Base-by-base conservation (phyloP, 1,139 yeast genomes). In the Wickerhamiella pararugosa region DNA sequence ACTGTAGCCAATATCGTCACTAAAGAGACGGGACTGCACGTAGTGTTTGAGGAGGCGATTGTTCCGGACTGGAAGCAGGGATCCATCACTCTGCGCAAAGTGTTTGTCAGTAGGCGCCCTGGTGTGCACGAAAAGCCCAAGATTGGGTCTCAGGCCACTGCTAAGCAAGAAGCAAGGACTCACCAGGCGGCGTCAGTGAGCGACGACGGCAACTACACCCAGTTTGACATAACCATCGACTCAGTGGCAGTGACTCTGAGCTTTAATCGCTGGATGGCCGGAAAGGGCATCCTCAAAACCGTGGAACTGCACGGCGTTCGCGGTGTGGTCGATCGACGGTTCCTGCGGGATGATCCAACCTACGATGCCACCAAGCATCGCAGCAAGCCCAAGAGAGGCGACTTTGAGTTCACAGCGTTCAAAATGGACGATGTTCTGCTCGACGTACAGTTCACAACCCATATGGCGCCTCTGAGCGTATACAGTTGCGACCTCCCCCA, bases 41-140 rank as follows among this genome's bases (percentile, higher is more conserved):
- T 90, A 8, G 77, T 84, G 1, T 90, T 90, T 56, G 98, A 90
- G 56, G 79, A 75, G 56, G 98, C 98, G 2, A 82, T 87, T 46
- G 94, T 86, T 4, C 97, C 97, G 0, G 86, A 86, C 42, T 87
- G 96, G 96, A 71, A 78, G 39, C 86, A 81, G 51, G 94, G 96
- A 1, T 79, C 75, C 50, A 83, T 90, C 43, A 73, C 79, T 35
- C 81, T 90, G 59, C 73, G 77, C 46, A 83, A 86, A 52, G 93
- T 94, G 43, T 79, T 79, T 58, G 90, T 87, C 1, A 81, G 94
- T 43, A 70, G 82, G 52, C 67, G 97, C 45, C 98, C 98, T 0
- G 65, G 64, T 32, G 57, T 64, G 15, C 63, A 66, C 10, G 48
- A 49, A 35, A 48, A 60, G 27, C 64, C 64, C 6, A 57, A 69